Percentiles rank a stretch among this genome's conserved stretches.
These are phyloP conservation scores for Leishmania aethiopica DNA, from an alignment of 208 protist genomes.

Conservation along the genomic window DNA sequence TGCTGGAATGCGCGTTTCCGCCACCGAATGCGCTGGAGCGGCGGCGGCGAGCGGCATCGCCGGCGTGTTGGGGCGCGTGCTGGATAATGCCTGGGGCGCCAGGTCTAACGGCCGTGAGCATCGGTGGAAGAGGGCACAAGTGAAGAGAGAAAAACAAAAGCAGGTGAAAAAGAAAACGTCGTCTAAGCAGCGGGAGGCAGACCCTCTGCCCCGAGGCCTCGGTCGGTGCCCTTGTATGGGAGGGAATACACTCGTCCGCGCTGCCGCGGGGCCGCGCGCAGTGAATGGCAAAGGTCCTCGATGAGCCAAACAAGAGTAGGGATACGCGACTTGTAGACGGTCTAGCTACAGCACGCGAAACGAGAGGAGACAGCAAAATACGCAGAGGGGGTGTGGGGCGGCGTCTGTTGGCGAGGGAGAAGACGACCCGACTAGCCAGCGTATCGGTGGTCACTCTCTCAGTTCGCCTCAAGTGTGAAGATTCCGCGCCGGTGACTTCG, in stretches of 20 bases:
- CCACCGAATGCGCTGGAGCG: conserved; percentile 2
- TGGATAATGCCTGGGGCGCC: conserved; percentile 12
- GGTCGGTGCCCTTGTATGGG: neutral
- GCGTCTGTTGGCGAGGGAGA: neutral
- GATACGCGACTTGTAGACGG: neutral
- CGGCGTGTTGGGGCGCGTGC: neutral
- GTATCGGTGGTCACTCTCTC: neutral
- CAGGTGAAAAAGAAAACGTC: neutral
- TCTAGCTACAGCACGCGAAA: neutral
- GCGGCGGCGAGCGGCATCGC: conserved; percentile 11
- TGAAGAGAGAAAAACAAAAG: conserved; percentile 5
- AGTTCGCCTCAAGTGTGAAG: neutral
- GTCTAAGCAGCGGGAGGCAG: neutral
- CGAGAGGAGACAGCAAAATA: neutral
- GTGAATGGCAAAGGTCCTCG: no score
- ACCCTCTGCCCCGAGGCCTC: neutral
- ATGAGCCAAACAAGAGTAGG: neutral
- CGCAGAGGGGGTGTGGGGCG: neutral
- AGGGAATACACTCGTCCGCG: neutral
- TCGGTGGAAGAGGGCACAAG: neutral
- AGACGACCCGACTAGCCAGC: neutral
- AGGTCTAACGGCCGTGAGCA: neutral
- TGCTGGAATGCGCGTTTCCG: neutral
- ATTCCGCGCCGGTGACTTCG: neutral
- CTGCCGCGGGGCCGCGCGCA: neutral